Evolutionary conservation across 768 basidiomycete species (phyloP).

Genomic region (Lentinula sp.): DNA sequence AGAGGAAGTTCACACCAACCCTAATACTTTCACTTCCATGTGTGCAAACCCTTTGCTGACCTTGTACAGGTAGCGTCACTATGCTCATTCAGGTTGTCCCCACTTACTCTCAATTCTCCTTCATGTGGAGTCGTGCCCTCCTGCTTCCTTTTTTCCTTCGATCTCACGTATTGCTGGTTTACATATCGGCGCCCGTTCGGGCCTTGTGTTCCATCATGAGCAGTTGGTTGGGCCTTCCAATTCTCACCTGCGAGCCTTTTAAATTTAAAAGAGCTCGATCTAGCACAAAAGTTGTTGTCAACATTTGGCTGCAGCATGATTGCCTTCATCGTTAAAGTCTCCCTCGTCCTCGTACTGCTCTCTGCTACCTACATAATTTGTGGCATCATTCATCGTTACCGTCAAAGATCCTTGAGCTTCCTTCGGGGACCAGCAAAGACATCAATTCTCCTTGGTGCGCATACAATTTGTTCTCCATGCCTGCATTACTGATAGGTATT

Average conservation of each 20-base stretch:
- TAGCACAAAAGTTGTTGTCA: no score
- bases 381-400: neutral
- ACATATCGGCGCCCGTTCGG: neutral
- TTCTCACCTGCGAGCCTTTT: neutral
- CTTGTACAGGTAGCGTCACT: no score
- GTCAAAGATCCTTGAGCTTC: neutral
- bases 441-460: neutral
- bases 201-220: neutral
- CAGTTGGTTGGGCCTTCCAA: neutral
- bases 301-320: neutral
- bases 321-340: neutral
- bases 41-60: no score
- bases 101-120: no score
- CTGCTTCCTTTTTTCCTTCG: neutral
- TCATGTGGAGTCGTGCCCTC: no score
- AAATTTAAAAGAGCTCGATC: neutral
- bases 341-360: neutral
- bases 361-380: neutral
- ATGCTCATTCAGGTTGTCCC: no score
- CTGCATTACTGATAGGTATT: neutral
- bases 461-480: neutral
- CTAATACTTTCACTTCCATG: no score
- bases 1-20: no score
- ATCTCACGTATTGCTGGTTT: neutral
- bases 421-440: neutral